A percentile compares a stretch with the other conserved stretches of the same genome.
Conservation (phyloP, 192 early-diverging fungal species). For the Dissophora ornata region DNA sequence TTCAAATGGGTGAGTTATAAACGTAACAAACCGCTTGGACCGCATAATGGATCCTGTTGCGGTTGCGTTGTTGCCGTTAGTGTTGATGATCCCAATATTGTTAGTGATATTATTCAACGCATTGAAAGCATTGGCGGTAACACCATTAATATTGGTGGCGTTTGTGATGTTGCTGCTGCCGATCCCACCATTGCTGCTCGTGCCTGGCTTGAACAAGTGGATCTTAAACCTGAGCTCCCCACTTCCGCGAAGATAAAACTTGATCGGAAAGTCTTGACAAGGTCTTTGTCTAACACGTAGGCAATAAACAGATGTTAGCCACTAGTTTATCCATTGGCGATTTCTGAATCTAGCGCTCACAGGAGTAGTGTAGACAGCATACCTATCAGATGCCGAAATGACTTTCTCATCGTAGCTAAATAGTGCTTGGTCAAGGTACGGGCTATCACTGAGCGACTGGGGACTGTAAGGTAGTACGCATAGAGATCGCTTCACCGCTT, state of each 20-base stretch:
- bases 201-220: slow-evolving; percentile 32
- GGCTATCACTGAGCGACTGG: slow-evolving; percentile 71
- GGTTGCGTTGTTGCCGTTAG: slow-evolving; percentile 2
- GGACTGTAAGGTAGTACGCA: slow-evolving; percentile 68
- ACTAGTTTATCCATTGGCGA: too few relatives aligned
- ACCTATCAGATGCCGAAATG: slow-evolving; percentile 73
- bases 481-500: slow-evolving; percentile 71
- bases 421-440: slow-evolving; percentile 72
- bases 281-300: slow-evolving; percentile 57
- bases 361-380: too few relatives aligned
- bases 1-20: slow-evolving; percentile 75
- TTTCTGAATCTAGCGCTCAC: neutral
- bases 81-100: slow-evolving; percentile 5
- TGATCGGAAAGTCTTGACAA: slow-evolving; percentile 65
- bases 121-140: slow-evolving; percentile 4
- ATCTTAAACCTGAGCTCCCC: slow-evolving; percentile 71
- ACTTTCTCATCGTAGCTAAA: slow-evolving; percentile 77
- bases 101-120: slow-evolving; percentile 11
- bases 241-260: slow-evolving; percentile 70
- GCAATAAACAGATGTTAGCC: too few relatives aligned
- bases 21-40: slow-evolving; percentile 64
- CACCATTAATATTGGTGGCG: slow-evolving; percentile 6
- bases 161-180: slow-evolving; percentile 5
- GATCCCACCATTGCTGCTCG: slow-evolving; percentile 2
- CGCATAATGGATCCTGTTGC: neutral